A percentile compares a stretch with the other conserved stretches of the same genome.
These are phyloP conservation scores for Fomitopsis pulvina DNA, from an alignment of 768 basidiomycete genomes.

Conservation along the genomic window DNA sequence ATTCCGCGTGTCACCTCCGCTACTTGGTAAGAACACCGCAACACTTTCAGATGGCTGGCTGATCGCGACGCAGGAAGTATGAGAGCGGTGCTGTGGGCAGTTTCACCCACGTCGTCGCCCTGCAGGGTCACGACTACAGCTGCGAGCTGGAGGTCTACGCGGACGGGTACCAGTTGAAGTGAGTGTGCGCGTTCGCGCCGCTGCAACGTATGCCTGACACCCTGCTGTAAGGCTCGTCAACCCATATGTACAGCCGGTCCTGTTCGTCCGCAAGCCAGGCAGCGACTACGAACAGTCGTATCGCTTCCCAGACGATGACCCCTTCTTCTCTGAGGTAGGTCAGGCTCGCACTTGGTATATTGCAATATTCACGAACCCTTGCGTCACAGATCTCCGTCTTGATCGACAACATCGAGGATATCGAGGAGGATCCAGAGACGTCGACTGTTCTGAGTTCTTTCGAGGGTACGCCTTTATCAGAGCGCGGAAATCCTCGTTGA, in stretches of 20 bases:
- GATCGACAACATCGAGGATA: constrained; percentile 85
- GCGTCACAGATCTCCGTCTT: constrained; percentile 58
- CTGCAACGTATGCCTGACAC: constrained; percentile 6
- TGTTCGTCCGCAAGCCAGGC: constrained; percentile 81
- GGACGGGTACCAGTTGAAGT: constrained; percentile 89
- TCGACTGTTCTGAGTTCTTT: constrained; percentile 77
- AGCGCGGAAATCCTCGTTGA: not conserved
- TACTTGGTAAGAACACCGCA: constrained; percentile 55
- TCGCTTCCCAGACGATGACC: constrained; percentile 77
- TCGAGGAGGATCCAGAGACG: constrained; percentile 79
- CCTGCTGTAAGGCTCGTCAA: constrained; percentile 61
- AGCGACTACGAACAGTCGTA: constrained; percentile 68
- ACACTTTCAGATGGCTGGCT: not conserved
- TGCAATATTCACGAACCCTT: not conserved
- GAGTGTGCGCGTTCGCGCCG: constrained; percentile 13
- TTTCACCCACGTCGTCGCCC: constrained; percentile 83
- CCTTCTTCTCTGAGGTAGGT: constrained; percentile 83
- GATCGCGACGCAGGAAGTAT: constrained; percentile 65
- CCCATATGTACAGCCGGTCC: constrained; percentile 88
- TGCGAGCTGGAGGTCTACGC: constrained; percentile 93
- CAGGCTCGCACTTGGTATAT: not conserved
- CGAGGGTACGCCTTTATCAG: constrained; percentile 49
- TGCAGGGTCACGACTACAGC: constrained; percentile 91
- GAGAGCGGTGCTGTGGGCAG: constrained; percentile 90
- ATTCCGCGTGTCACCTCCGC: constrained; percentile 93